Evolutionary conservation across 2,329 filamentous ascomycete species (phyloP).

Genomic region (Aspergillus persii): DNA sequence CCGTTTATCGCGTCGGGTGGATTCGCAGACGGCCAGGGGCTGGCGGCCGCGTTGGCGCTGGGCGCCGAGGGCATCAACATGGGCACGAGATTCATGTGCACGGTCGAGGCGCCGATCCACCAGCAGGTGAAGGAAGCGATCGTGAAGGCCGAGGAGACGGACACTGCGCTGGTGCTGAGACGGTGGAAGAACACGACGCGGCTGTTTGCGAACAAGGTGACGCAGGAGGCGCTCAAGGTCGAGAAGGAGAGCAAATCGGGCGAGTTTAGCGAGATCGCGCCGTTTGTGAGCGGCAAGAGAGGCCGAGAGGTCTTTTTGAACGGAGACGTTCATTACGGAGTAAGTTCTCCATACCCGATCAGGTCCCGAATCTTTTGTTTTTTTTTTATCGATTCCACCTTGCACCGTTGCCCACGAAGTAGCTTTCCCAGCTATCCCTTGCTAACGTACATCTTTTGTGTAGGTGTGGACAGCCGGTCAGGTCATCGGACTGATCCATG

Average conservation of each 20-base stretch:
- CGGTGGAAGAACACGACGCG: constrained; percentile 92
- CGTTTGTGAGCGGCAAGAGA: constrained; percentile 83
- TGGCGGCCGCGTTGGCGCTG: constrained; percentile 84
- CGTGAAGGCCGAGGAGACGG: constrained; percentile 81
- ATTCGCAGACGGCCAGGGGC: constrained; percentile 89
- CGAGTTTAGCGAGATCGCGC: constrained; percentile 85
- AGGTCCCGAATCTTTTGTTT: neutral
- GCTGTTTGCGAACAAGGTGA: constrained; percentile 87
- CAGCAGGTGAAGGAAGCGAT: constrained; percentile 91
- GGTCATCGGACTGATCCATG: constrained; percentile 84
- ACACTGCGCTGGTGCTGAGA: constrained; percentile 83
- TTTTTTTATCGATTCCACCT: neutral
- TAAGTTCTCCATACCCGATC: constrained; percentile 48
- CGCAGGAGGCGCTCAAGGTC: constrained; percentile 73
- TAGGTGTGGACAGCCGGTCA: constrained; percentile 97
- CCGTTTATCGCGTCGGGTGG: constrained; percentile 96
- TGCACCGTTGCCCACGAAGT: neutral
- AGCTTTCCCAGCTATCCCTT: neutral
- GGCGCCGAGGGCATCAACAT: constrained; percentile 97
- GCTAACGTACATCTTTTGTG: constrained; percentile 10
- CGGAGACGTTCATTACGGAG: constrained; percentile 85
- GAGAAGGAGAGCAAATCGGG: constrained; percentile 80
- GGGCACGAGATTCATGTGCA: constrained; percentile 98
- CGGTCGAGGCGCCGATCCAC: constrained; percentile 88
- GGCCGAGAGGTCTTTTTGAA: constrained; percentile 89